phyloP scores from a whole-genome alignment of 1,139 yeast genomes.

The Magnusiomyces sp. region DNA sequence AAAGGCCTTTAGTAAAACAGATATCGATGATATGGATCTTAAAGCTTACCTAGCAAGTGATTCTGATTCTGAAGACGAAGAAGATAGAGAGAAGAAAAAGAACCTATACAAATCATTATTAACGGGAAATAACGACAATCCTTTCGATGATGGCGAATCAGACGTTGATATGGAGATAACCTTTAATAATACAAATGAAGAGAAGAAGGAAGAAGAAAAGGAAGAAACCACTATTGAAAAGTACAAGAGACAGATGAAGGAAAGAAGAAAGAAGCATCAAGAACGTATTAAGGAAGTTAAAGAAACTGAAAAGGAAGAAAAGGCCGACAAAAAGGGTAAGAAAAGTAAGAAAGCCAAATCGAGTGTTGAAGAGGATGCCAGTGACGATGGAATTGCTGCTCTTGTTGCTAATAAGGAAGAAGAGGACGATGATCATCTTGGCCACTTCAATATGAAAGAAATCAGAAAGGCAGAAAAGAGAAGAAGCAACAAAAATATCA shows the following conservation, averaged over 20 bases:
- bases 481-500: slow-evolving; percentile 61
- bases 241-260: slow-evolving; percentile 82
- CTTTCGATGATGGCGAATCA: slow-evolving; percentile 40
- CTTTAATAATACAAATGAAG: slow-evolving; percentile 45
- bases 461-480: slow-evolving; percentile 35
- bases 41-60: slow-evolving; percentile 92
- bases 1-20: slow-evolving; percentile 79
- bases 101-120: slow-evolving; percentile 60
- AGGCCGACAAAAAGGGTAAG: slow-evolving; percentile 20
- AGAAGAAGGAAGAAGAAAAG: slow-evolving; percentile 30
- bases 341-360: slow-evolving; percentile 21
- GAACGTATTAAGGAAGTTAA: slow-evolving; percentile 57
- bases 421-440: slow-evolving; percentile 36
- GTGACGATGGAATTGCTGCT: slow-evolving; percentile 43
- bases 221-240: slow-evolving; percentile 78
- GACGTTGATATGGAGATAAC: slow-evolving; percentile 94
- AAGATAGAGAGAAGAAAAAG: slow-evolving; percentile 36
- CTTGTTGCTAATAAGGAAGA: slow-evolving; percentile 78
- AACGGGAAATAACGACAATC: slow-evolving; percentile 29
- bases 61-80: slow-evolving; percentile 52
- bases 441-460: slow-evolving; percentile 68
- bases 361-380: slow-evolving; percentile 18
- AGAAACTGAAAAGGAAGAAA: slow-evolving; percentile 38
- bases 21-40: slow-evolving; percentile 87
- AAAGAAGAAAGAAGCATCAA: slow-evolving; percentile 76